phyloP scores from a whole-genome alignment of 2,329 filamentous ascomycete species.

The Aciculosporium take region DNA sequence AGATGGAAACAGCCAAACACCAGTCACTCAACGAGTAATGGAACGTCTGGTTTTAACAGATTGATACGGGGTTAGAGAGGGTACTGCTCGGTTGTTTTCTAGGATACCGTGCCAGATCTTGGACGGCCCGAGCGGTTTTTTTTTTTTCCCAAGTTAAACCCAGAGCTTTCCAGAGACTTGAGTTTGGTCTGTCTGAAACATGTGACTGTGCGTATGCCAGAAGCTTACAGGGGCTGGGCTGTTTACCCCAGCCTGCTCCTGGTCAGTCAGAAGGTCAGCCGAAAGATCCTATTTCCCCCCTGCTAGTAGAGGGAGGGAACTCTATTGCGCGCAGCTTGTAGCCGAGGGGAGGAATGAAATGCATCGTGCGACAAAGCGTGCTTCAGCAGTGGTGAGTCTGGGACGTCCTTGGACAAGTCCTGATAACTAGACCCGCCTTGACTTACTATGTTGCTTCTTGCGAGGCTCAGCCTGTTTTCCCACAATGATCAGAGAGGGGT shows the following conservation, averaged over 20 bases:
- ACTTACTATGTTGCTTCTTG: not conserved
- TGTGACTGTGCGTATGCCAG: conserved; percentile 8
- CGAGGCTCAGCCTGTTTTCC: not conserved
- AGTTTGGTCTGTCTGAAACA: conserved; percentile 10
- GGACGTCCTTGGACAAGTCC: not conserved
- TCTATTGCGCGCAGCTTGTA: not conserved
- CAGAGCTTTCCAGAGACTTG: conserved; percentile 6
- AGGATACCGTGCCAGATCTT: conserved; percentile 7
- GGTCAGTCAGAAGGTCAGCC: not conserved
- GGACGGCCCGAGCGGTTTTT: conserved; percentile 9
- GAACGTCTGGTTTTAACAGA: not conserved
- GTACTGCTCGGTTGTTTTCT: conserved; percentile 3
- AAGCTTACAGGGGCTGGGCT: conserved; percentile 3
- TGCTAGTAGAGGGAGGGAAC: too few species aligned
- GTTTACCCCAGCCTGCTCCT: conserved; percentile 1
- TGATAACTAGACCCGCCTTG: not conserved
- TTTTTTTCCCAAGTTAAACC: conserved; percentile 2
- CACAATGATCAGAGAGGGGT: too few species aligned
- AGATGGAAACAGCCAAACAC: conserved; percentile 12
- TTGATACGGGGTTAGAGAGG: conserved; percentile 2
- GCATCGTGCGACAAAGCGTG: conserved; percentile 10
- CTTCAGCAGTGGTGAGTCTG: conserved; percentile 8
- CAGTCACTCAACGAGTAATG: conserved; percentile 5
- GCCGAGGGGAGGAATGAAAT: conserved; percentile 2
- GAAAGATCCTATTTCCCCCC: conserved; percentile 3